A percentile compares a stretch with the other conserved stretches of the same genome.
phyloP scores from a whole-genome alignment of 2,329 filamentous ascomycete genomes.

The Colletotrichum graminicola region DNA sequence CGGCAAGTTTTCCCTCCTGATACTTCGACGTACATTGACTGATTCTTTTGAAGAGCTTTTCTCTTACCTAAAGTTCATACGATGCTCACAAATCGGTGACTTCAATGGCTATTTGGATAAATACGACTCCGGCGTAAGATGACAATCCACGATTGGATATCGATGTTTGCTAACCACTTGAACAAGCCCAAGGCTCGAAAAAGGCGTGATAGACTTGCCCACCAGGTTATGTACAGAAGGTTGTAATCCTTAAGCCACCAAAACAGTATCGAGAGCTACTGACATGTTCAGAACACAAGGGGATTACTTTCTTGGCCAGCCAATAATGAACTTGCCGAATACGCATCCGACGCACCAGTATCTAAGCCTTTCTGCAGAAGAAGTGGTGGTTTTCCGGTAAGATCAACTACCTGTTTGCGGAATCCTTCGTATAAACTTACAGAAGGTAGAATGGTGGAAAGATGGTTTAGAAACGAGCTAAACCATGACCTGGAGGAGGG shows the following conservation, averaged over 20 bases:
- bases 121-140: constrained; percentile 39
- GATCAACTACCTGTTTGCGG: not conserved
- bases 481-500: not conserved
- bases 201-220: constrained; percentile 18
- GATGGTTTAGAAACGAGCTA: constrained; percentile 4
- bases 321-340: constrained; percentile 46
- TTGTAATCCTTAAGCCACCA: not conserved
- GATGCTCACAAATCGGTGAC: constrained; percentile 31
- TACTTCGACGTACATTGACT: not conserved
- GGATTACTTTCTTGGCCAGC: constrained; percentile 47
- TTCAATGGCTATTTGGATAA: constrained; percentile 35
- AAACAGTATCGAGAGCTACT: not conserved
- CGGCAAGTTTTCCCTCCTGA: constrained; percentile 44
- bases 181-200: not conserved
- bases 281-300: constrained; percentile 44
- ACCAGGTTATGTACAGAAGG: constrained; percentile 32
- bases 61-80: constrained; percentile 52
- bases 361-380: constrained; percentile 46
- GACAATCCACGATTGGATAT: no score
- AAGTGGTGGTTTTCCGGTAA: constrained; percentile 46
- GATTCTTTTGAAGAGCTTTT: constrained; percentile 48
- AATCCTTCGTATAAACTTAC: not conserved
- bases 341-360: constrained; percentile 42
- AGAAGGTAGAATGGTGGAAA: constrained; percentile 5
- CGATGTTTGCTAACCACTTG: no score